phyloP scores from a whole-genome alignment of 805 yeast genomes.

The Isabelozyma rhagii region DNA sequence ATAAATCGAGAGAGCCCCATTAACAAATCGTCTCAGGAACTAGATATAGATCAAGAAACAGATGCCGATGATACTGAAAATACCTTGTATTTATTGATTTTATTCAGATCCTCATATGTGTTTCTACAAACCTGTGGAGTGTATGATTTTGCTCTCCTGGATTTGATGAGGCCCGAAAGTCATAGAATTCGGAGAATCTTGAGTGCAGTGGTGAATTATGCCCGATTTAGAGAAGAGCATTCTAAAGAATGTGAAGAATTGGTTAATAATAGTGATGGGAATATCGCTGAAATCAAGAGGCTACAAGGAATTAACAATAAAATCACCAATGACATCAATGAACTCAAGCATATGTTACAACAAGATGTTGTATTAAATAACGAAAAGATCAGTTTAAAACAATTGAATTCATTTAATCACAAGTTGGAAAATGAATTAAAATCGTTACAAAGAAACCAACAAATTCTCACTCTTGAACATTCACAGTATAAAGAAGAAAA shows the following conservation, averaged over 20 bases:
- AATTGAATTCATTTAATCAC: slow-evolving; percentile 43
- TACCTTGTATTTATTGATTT: slow-evolving; percentile 49
- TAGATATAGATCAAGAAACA: slow-evolving; percentile 14
- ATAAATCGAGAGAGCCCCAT: slow-evolving; percentile 4
- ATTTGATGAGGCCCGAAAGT: slow-evolving; percentile 76
- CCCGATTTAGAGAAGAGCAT: slow-evolving; percentile 77
- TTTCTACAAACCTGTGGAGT: slow-evolving; percentile 74
- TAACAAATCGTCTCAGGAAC: slow-evolving; percentile 2
- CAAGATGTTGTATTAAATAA: slow-evolving; percentile 27
- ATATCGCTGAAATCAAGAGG: slow-evolving; percentile 39
- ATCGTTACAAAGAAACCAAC: slow-evolving; percentile 59
- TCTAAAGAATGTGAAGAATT: slow-evolving; percentile 65
- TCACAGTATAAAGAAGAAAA: slow-evolving; percentile 63
- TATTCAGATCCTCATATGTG: slow-evolving; percentile 57
- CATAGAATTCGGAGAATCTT: slow-evolving; percentile 59
- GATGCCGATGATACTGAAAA: slow-evolving; percentile 30
- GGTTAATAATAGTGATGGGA: slow-evolving; percentile 50
- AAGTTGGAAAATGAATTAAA: slow-evolving; percentile 62
- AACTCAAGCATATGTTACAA: slow-evolving; percentile 17
- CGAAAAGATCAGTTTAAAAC: slow-evolving; percentile 35
- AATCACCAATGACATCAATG: slow-evolving; percentile 22
- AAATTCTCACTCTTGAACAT: slow-evolving; percentile 58
- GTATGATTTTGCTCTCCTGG: slow-evolving; percentile 70
- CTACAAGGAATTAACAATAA: slow-evolving; percentile 35
- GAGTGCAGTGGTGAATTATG: slow-evolving; percentile 83